Base-by-base conservation (phyloP, 345 rosid species). In the Populus deltoides region DNA sequence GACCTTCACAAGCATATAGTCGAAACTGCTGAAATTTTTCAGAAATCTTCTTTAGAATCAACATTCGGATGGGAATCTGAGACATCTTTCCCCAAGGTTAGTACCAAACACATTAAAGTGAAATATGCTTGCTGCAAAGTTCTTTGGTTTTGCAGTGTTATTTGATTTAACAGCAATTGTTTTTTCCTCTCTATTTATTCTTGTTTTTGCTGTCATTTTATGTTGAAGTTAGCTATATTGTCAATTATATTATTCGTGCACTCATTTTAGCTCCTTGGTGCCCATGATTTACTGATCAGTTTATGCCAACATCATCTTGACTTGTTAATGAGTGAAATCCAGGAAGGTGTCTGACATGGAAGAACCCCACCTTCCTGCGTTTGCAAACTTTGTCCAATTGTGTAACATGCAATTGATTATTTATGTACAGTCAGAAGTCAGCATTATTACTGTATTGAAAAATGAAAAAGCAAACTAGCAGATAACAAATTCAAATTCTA, bases 21-120 rank as follows among this genome's bases (percentile, higher is more conserved):
- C 11, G 59, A 38, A 31, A 65, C 89, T 11, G 85, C 88, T 51
- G 3, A 55, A 45, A 79, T 77, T 73, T 85, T 83, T 41, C 76
- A 86, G 68, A 81, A 73, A 20, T 75, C 70, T 22, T 59, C 91
- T 61, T 75, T 68, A 24, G 81, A 75, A 51, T 74, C 85, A 53
- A 88, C 90, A 63, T 93, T 87, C 8, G 99, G 99, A 71, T 93
- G 94, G 94, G 97, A 96, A 71, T 89, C 89, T 9, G 90, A 88
- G 73, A 81, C 81, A n/a, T 87, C 92, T 73, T 88, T 91, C 47
- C 97, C 99, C 16, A 92, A 93, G 98, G 99, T 90, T n/a, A 62
- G 85, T 71, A 35, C 5, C 33, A 36, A 5, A 68, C 45, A 16
- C 53, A 53, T 35, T 57, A 51, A 13, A 59, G 16, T 65, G 13